Percentiles rank a stretch among this genome's conserved stretches.
Conservation (phyloP, 306 rosid genomes). For the Trifolium pratense region DNA sequence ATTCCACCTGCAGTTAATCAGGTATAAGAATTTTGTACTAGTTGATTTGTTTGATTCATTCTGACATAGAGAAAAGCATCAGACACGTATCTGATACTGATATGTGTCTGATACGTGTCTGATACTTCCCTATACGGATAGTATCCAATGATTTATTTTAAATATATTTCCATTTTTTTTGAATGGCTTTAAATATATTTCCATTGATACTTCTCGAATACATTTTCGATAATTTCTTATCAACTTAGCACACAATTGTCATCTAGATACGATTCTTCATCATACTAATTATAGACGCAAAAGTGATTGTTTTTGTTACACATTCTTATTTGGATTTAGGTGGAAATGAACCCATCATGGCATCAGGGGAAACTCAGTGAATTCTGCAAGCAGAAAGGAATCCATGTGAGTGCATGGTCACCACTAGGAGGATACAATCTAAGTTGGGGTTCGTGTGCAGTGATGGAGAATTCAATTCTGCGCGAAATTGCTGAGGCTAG, state of each 20-base stretch:
- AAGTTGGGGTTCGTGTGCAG: constrained; percentile 37
- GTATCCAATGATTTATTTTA: no score
- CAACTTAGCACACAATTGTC: not conserved
- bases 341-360: constrained; percentile 23
- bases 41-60: no score
- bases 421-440: constrained; percentile 43
- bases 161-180: no score
- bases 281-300: not conserved
- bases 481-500: constrained; percentile 8
- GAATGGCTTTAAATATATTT: no score
- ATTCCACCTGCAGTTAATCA: constrained; percentile 45
- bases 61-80: no score
- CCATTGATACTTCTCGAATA: no score
- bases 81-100: no score
- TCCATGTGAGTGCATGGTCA: constrained; percentile 48
- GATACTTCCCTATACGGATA: not conserved
- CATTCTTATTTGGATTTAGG: constrained; percentile 7
- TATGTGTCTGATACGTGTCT: no score
- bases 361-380: constrained; percentile 25
- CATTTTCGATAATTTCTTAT: no score
- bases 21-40: constrained; percentile 17
- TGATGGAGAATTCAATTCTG: constrained; percentile 42
- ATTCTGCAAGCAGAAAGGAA: constrained; percentile 32
- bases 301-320: not conserved
- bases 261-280: not conserved